Evolutionary conservation across 345 rosid species (phyloP), one percentile per base, ranked within the genome.

Genomic region (Pistacia integerrima): DNA sequence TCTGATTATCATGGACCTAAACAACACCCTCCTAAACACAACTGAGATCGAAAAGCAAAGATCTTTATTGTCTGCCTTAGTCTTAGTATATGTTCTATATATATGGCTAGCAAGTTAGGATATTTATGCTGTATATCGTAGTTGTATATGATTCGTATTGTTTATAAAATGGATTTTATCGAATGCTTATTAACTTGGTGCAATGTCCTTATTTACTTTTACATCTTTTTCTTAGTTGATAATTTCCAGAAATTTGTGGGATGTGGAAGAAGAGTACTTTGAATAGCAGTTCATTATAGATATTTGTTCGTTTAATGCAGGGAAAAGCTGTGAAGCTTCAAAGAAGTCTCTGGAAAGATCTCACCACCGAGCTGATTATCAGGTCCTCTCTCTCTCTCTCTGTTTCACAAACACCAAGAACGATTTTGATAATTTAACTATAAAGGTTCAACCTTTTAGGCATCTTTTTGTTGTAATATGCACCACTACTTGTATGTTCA

Each of bases 1-100:
- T 79, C 85, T 71, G 90, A 87, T 82, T 84, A 84, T 79, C 76
- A 74, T 58, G 82, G 80, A 41, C 85, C 86, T 68, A 85, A 77
- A 49, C 81, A 64, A 36, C 88, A 84, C 63, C 77, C 86, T 78
- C 88, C 88, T 63, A 82, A 74, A 63, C 84, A 82, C 80, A 85
- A 87, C 80, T 83, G 81, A 82, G 70, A 30, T 1, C 55, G 65
- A 65, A 44, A 59, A 38, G 18, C 64, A 11, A 5, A n/a, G 54
- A 17, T 81, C 49, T 49, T 49, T 49, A 30, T 74, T 64, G 55
- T 74, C 75, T 49, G 64, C 52, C 59, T 17, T 57, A 38, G 28
- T 28, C 46, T 12, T 36, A 35, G 38, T 59, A n/a, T 75, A 30
- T 30, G 6, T 41, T 7, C 46, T 8, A 5, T 41, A 59, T 74